Evolutionary conservation across 768 basidiomycete species (phyloP).

Genomic region (Lactarius hatsudake): DNA sequence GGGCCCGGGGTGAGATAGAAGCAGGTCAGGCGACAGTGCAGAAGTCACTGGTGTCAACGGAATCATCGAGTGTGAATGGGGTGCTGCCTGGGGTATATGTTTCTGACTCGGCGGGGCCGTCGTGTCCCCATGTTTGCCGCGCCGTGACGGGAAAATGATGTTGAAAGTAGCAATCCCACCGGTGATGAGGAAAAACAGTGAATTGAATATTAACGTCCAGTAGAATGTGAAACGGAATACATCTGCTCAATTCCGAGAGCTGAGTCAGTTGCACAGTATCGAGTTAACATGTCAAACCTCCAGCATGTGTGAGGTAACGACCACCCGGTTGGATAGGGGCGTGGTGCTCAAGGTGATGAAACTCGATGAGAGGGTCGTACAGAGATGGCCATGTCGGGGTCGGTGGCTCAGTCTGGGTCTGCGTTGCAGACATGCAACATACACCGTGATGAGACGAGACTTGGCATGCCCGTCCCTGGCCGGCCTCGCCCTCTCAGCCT

Average conservation of each 20-base stretch:
- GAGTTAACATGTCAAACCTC: constrained; percentile 8
- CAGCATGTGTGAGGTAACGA: constrained; percentile 18
- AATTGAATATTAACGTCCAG: constrained; percentile 27
- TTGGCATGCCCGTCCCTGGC: not conserved
- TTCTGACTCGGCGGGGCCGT: not conserved
- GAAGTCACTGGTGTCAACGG: constrained; percentile 20
- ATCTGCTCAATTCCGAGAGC: constrained; percentile 13
- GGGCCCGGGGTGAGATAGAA: not conserved
- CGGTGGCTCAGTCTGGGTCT: constrained; percentile 1
- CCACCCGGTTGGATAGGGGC: constrained; percentile 22
- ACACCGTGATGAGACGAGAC: constrained; percentile 3
- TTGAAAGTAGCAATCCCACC: constrained; percentile 27
- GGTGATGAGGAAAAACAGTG: constrained; percentile 23
- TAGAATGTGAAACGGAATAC: constrained; percentile 29
- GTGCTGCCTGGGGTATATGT: not conserved
- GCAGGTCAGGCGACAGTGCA: constrained; percentile 12
- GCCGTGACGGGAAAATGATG: constrained; percentile 22
- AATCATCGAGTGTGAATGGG: constrained; percentile 5
- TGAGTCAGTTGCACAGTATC: constrained; percentile 1
- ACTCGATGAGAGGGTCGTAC: constrained; percentile 27
- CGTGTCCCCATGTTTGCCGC: constrained; percentile 5
- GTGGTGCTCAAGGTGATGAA: constrained; percentile 23
- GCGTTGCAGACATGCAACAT: constrained; percentile 9
- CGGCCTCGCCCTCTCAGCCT: not conserved
- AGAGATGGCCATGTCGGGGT: constrained; percentile 27